Evolutionary conservation across 1,284 basidiomycete species (phyloP), one percentile per base, ranked within the genome.

Genomic region (Ustilago vetiveriae): DNA sequence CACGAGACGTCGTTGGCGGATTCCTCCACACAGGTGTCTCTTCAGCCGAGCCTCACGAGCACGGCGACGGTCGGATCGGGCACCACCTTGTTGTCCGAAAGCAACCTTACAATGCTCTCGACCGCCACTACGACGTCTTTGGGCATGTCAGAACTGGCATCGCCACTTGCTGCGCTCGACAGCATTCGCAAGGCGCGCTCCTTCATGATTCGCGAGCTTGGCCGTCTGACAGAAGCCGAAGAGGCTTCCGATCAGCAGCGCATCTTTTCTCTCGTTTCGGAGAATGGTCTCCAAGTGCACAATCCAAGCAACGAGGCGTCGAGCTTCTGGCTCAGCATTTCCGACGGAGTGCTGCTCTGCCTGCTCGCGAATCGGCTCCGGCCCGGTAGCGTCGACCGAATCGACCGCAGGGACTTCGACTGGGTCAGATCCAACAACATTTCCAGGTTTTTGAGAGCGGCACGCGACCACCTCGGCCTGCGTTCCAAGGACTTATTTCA

Each of bases 331-430:
- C 35, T 33, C 36, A 55, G 55, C 41, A 65, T 77, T 22, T 56
- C 66, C 10, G 73, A 74, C 23, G 75, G 75, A 21, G 71, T 75
- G n/a, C 53, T 77, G 16, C 67, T 77, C 16, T 77, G 70, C 42
- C 44, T 74, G 19, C 58, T 77, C 4, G 64, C 64, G 14, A 73
- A 72, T 41, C 55, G 62, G 11, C 64, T 76, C 14, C 39, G 46
- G 37, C 66, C 68, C 16, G 58, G 47, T 0, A 49, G 53, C 44
- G 55, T 75, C 29, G 60, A 73, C 11, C 52, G 52, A 19, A 72
- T 75, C 57, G 74, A 75, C 41, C 69, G 74, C 32, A 32, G 74
- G 32, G 64, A 73, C 27, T 44, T 59, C 26, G 67, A 75, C 8
- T 75, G 70, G 63, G 64, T 74, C 59, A 64, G 50, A 44, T 53